Evolutionary conservation across 148 eudicot genomes (phyloP), one percentile per base, ranked within the genome.

Genomic region (Simmondsia chinensis): DNA sequence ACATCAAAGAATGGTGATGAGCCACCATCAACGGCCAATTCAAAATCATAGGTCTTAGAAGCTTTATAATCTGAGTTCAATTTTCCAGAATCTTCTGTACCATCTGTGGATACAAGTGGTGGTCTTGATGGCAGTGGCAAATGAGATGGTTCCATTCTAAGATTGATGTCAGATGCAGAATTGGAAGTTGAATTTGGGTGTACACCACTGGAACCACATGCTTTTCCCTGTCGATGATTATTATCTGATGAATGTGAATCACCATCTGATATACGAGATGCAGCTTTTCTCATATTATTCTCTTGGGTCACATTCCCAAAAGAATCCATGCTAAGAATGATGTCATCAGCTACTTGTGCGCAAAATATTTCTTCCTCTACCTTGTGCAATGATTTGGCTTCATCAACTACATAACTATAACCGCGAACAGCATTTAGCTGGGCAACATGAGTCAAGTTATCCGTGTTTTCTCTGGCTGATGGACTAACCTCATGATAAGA

Each of bases 41-140:
- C 79, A 51, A 38, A 66, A 23, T 63, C 48, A 68, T 37, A 71
- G 56, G 65, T 64, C 44, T 59, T 60, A 30, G 75, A 59, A 59
- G 53, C 63, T 48, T 52, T 68, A n/a, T 29, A 49, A 52, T 61
- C 70, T 19, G 67, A 50, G 39, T 59, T 54, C 15, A 39, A 53
- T 33, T 23, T 50, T 34, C 39, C 48, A 19, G 33, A 43, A 30
- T 36, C 66, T 39, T 43, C 59, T 9, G 52, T 56, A 33, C 56
- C 63, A 18, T 20, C 57, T 30, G 48, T 64, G 23, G 57, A 45
- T 24, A 31, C 41, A 45, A 80, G 83, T 27, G 83, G 84, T n/a
- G 72, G 68, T 51, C 76, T 65, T 8, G 70, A 61, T 30, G 75
- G 77, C 28, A 80, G 77, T 14, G 83, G 73, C 65, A 81, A 52